Percentiles rank a stretch among this genome's conserved stretches.
Evolutionary conservation across 108 stramenopile species (phyloP).

Genomic region (Licmophora abbreviata): DNA sequence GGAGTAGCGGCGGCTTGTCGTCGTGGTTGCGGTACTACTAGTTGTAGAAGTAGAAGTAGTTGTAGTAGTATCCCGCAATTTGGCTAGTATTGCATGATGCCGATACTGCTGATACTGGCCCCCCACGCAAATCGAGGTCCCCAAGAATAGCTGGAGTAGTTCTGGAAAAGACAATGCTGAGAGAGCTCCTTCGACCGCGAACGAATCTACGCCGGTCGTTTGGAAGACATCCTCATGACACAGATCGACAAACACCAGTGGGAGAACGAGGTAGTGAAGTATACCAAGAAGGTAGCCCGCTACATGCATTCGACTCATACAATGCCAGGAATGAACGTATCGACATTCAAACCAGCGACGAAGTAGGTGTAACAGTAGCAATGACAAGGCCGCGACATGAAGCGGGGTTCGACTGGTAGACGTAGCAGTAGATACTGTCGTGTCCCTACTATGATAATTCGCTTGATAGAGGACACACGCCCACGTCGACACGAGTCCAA

Average conservation of each 20-base stretch:
- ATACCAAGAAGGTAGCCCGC: conserved; percentile 62
- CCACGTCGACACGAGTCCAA: conserved; percentile 24
- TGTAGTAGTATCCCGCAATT: conserved; percentile 13
- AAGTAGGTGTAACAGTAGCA: conserved; percentile 18
- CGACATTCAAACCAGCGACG: conserved; percentile 50
- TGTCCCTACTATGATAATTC: no score
- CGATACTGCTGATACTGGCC: conserved; percentile 53
- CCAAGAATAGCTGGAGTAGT: not conserved
- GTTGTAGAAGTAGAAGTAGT: no score
- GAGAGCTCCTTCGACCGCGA: not conserved
- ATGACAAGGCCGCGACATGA: not conserved
- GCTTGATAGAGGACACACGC: conserved; percentile 7
- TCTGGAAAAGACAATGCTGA: not conserved
- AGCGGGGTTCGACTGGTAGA: no score
- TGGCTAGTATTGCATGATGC: conserved; percentile 55
- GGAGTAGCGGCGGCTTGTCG: conserved; percentile 8
- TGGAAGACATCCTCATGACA: not conserved
- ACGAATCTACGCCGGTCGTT: not conserved
- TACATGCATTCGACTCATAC: conserved; percentile 50
- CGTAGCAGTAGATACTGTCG: not conserved
- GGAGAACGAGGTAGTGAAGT: conserved; percentile 52
- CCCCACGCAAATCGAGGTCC: conserved; percentile 24
- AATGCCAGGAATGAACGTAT: conserved; percentile 38
- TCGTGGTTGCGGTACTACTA: no score
- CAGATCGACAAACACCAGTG: conserved; percentile 40